Base-by-base conservation (phyloP, 345 rosid species). In the Orychophragmus violaceus region DNA sequence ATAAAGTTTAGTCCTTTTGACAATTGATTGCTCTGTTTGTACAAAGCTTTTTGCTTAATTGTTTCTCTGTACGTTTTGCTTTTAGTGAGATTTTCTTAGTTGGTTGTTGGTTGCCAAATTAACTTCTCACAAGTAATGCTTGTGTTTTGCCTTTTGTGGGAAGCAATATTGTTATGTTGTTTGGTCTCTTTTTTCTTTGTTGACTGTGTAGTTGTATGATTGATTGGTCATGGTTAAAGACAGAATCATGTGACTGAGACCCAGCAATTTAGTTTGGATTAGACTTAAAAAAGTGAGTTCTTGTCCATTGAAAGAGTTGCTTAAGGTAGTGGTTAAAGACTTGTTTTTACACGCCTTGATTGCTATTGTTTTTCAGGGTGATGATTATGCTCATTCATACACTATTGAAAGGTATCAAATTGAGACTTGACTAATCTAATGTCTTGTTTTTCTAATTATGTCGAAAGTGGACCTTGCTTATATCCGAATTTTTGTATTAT, bases 91-190 rank as follows among this genome's bases (percentile, higher is more conserved):
- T 27, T 37, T 59, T 37, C n/a, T 50, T 69, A 19, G 62, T 12
- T 70, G 21, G 62, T 61, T 69, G 44, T 39, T 70, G 61, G 68
- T 14, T 70, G 65, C 44, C 11, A 24, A 41, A 69, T 51, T 48
- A 37, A 50, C 8, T 27, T 56, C 64, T 59, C 17, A 46, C 50
- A 28, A 29, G 3, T 69, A 22, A 61, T 60, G 68, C 33, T 28
- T 61, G 11, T 44, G 55, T 61, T 22, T 70, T 44, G 48, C 39
- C 56, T 32, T 62, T 53, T 70, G 1, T 53, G 46, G 69, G 62
- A 60, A 16, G 12, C 62, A 70, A 12, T 22, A 23, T 53, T 52
- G 5, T 5, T 30, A 22, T 22, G 39, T 23, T 70, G 55, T 62
- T 41, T 52, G 46, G 61, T 14, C 59, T 36, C 29, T 37, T 49